Conservation (phyloP, 2,329 filamentous ascomycete species). For the Truncatella angustata region DNA sequence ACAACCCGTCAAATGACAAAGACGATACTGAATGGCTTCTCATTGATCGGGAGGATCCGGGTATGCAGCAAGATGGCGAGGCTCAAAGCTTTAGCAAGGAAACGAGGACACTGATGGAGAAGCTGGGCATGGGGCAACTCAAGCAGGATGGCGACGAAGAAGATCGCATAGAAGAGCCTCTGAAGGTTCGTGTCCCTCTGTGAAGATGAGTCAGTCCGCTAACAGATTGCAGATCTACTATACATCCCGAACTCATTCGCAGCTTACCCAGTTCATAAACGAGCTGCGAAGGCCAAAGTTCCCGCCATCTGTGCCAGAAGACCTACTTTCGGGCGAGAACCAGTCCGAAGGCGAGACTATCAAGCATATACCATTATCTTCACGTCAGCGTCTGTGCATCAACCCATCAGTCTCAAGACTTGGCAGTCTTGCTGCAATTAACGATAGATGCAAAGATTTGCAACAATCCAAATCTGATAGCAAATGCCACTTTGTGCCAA, state of each 20-base stretch:
- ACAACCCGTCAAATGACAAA: conserved; percentile 34
- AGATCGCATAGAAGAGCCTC: conserved; percentile 51
- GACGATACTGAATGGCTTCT: conserved; percentile 72
- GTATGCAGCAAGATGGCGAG: conserved; percentile 31
- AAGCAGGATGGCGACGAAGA: conserved; percentile 34
- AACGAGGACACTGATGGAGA: conserved; percentile 71
- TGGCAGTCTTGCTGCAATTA: conserved; percentile 75
- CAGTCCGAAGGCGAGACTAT: conserved; percentile 52
- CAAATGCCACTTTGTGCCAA: conserved; percentile 75
- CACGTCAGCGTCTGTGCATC: conserved; percentile 85
- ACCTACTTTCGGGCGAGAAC: conserved; percentile 26
- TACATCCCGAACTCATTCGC: conserved; percentile 89
- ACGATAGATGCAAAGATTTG: conserved; percentile 87
- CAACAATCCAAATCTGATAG: conserved; percentile 70
- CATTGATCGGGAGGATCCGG: conserved; percentile 61
- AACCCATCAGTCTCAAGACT: conserved; percentile 77
- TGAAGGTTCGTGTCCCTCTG: conserved; percentile 53
- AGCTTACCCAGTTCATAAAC: conserved; percentile 81
- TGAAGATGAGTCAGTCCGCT: conserved; percentile 10
- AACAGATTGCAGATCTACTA: conserved; percentile 66
- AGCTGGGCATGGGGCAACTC: conserved; percentile 49
- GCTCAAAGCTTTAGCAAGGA: conserved; percentile 66
- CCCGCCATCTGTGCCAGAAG: conserved; percentile 64
- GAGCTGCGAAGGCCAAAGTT: conserved; percentile 78
- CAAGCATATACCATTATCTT: conserved; percentile 81